Evolutionary conservation across 176 grass and related monocot species (phyloP), one percentile per base, ranked within the genome.

Genomic region (Eleusine indica): DNA sequence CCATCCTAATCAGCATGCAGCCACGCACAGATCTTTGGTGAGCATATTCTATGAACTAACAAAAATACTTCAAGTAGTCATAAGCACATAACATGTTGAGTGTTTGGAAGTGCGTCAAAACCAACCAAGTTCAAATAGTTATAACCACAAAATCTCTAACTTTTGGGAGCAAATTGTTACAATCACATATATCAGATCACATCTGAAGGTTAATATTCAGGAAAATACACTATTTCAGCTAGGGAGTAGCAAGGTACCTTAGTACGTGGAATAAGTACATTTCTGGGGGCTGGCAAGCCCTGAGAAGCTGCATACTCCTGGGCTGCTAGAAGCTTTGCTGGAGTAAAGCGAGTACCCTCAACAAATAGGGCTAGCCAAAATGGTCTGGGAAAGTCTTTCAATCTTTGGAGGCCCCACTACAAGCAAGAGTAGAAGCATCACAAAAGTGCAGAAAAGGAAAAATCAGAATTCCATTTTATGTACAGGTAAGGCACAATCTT

Each of bases 321-420:
- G 76, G 94, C 92, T 80, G 92, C 92, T 28, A 92, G 61, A 83
- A 95, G 90, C 74, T 95, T 95, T 66, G 90, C 85, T 41, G 90
- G 90, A 77, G 90, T 95, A 70, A 95, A 95, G 78, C 91, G 91
- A 58, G 89, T 97, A 37, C 94, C 94, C 81, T 97, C 93, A 76
- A 95, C 96, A 49, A 95, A 95, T 71, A 98, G 85, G 44, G 96
- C 93, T 73, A 98, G 76, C 96, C 96, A 98, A 79, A 98, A 98
- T 83, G 96, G 91, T 79, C 87, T 87, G n/a, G 96, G 96, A 62
- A 95, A 95, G 53, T 98, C 91, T 4, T 90, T 79, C 73, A 98
- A 86, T 37, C 91, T 84, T 94, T 95, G 86, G 47, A 98, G 85
- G 68, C 91, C 96, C 61, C 62, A 88, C 96, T 96, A 82, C 53